Percentiles rank a stretch among this genome's conserved stretches.
Evolutionary conservation across 2,329 filamentous ascomycete genomes (phyloP).

Genomic region (Fusarium irregulare): DNA sequence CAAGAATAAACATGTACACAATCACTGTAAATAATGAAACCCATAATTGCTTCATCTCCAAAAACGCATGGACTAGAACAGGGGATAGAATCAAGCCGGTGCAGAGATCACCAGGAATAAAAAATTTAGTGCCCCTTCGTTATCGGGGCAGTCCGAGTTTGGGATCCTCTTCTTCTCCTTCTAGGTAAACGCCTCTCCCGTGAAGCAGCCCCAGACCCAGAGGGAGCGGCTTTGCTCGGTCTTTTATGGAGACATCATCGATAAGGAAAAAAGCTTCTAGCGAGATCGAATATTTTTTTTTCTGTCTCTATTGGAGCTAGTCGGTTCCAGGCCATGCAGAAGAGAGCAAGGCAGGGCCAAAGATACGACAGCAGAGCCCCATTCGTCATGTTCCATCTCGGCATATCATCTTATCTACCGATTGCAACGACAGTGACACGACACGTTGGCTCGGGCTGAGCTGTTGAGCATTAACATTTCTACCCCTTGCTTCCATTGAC

Average conservation of each 20-base stretch:
- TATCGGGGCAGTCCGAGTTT: slow-evolving; percentile 29
- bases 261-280: slow-evolving; percentile 34
- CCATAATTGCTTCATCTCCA: background rate
- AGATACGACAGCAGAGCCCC: slow-evolving; percentile 34
- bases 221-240: slow-evolving; percentile 40
- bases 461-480: background rate
- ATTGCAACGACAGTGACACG: slow-evolving; percentile 1
- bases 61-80: slow-evolving; percentile 3
- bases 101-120: slow-evolving; percentile 16
- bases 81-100: background rate
- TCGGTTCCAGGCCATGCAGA: slow-evolving; percentile 18
- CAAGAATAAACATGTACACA: background rate
- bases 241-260: slow-evolving; percentile 35
- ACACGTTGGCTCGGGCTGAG: background rate
- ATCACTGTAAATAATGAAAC: slow-evolving; percentile 2
- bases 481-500: background rate
- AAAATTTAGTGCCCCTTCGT: slow-evolving; percentile 18
- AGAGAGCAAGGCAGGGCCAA: background rate
- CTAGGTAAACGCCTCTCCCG: slow-evolving; percentile 40
- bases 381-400: slow-evolving; percentile 36
- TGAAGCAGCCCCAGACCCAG: slow-evolving; percentile 11
- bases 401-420: slow-evolving; percentile 35
- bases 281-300: slow-evolving; percentile 23
- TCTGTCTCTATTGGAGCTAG: background rate
- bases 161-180: slow-evolving; percentile 1